A percentile compares a stretch with the other conserved stretches of the same genome.
These are phyloP conservation scores for Parasarocladium wereldwijsianum DNA, from an alignment of 2,329 filamentous ascomycete genomes.

Conservation along the genomic window DNA sequence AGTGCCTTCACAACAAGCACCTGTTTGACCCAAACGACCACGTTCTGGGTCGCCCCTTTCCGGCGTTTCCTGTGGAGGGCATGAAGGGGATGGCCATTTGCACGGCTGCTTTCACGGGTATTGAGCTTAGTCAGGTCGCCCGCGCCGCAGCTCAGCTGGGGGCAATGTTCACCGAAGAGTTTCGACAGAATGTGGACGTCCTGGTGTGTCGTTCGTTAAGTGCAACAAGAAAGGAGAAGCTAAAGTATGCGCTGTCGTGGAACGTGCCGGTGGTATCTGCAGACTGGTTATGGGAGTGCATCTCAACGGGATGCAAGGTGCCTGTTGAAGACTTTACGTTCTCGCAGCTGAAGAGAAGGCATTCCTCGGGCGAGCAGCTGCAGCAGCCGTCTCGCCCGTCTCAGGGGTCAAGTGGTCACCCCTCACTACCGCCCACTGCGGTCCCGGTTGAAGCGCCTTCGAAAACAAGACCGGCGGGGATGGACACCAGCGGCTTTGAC, in stretches of 20 bases:
- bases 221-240: conserved; percentile 56
- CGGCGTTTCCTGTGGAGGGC: conserved; percentile 50
- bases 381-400: not conserved
- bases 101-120: conserved; percentile 68
- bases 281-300: conserved; percentile 76
- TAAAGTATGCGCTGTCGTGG: conserved; percentile 61
- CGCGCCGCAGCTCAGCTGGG: conserved; percentile 65
- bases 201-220: conserved; percentile 53
- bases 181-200: conserved; percentile 58
- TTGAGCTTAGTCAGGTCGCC: conserved; percentile 74
- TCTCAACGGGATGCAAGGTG: conserved; percentile 38
- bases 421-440: conserved; percentile 2
- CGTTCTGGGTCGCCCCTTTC: conserved; percentile 64
- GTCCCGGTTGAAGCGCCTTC: not conserved
- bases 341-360: conserved; percentile 22
- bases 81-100: conserved; percentile 61
- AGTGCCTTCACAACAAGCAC: conserved; percentile 63
- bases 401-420: not conserved
- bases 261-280: conserved; percentile 66
- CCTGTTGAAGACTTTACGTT: conserved; percentile 33
- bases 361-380: not conserved
- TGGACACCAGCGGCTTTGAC: conserved; percentile 26
- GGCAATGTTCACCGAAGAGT: conserved; percentile 64
- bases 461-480: conserved; percentile 9
- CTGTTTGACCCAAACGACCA: conserved; percentile 56